Percentiles rank a stretch among this genome's conserved stretches.
Evolutionary conservation across 2,329 filamentous ascomycete species (phyloP).

Genomic region (Colletotrichum agaves): DNA sequence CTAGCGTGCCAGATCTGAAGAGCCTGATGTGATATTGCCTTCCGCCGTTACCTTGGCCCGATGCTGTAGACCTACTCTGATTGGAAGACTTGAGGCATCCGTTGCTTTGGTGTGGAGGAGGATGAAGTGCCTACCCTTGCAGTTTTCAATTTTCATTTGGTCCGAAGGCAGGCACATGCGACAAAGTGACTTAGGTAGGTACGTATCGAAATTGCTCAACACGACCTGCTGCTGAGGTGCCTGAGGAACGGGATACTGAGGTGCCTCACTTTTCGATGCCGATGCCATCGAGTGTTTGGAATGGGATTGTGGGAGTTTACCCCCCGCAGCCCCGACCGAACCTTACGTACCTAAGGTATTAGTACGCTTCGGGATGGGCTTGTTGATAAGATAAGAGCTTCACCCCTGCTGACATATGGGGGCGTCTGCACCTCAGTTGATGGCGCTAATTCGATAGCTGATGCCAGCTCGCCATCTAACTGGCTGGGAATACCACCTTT

Average conservation of each 20-base stretch:
- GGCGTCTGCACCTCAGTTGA: background rate
- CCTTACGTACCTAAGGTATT: too few relatives aligned
- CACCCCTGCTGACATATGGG: conserved; percentile 19
- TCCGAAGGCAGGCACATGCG: background rate
- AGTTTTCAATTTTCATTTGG: background rate
- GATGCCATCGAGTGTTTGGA: background rate
- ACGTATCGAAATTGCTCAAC: background rate
- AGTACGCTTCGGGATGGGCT: background rate
- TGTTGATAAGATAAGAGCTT: conserved; percentile 37
- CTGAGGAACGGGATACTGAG: background rate
- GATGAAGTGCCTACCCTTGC: background rate
- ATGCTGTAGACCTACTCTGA: background rate
- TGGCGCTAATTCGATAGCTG: background rate
- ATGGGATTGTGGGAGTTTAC: background rate
- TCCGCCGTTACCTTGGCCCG: background rate
- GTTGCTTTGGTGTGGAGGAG: background rate
- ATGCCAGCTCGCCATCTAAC: background rate
- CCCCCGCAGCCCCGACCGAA: background rate
- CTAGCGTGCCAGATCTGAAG: too few relatives aligned
- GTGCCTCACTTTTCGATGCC: background rate
- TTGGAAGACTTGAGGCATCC: conserved; percentile 5
- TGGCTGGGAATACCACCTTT: background rate
- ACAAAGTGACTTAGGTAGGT: background rate
- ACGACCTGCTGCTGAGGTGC: too few relatives aligned
- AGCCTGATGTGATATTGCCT: background rate